Evolutionary conservation across 371 early-diverging fungal genomes (phyloP).

Genomic region (Rhizopus arrhizus): DNA sequence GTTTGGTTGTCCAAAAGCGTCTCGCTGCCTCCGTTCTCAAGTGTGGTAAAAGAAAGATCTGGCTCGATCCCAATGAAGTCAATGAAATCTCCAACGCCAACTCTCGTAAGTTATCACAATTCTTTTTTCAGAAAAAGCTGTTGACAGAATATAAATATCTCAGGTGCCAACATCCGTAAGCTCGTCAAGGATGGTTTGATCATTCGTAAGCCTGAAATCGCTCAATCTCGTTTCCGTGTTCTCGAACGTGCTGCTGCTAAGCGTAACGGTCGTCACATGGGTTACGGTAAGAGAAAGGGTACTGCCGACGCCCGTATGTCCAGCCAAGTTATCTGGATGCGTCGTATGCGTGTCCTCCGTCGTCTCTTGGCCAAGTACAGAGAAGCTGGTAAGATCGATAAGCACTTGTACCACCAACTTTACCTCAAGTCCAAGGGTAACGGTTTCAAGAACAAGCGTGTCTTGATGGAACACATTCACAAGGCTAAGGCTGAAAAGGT

Average conservation of each 20-base stretch:
- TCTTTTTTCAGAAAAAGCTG: conserved; percentile 2
- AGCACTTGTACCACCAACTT: conserved; percentile 96
- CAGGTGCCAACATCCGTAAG: conserved; percentile 96
- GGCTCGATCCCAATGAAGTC: conserved; percentile 99
- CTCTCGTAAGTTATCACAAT: conserved; percentile 66
- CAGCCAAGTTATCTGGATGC: conserved; percentile 97
- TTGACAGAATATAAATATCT: neutral
- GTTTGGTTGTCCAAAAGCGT: conserved; percentile 88
- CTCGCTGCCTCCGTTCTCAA: conserved; percentile 97
- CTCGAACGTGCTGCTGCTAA: conserved; percentile 94
- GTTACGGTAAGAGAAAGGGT: conserved; percentile 98
- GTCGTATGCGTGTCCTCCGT: conserved; percentile 98
- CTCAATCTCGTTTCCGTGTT: conserved; percentile 96
- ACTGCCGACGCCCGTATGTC: conserved; percentile 99
- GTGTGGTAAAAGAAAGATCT: conserved; percentile 99
- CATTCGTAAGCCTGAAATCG: conserved; percentile 93
- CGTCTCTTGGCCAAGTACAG: conserved; percentile 98
- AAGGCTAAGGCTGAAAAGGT: conserved; percentile 99
- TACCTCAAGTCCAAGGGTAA: conserved; percentile 99
- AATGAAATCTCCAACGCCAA: conserved; percentile 95
- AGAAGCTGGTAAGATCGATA: conserved; percentile 97
- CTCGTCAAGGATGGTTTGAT: conserved; percentile 97
- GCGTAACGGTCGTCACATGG: conserved; percentile 99
- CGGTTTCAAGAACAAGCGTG: conserved; percentile 99
- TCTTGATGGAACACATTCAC: conserved; percentile 99